Evolutionary conservation across 225 moss, liverwort and hornwort species (phyloP).

Genomic region (Sphagnum contortum): DNA sequence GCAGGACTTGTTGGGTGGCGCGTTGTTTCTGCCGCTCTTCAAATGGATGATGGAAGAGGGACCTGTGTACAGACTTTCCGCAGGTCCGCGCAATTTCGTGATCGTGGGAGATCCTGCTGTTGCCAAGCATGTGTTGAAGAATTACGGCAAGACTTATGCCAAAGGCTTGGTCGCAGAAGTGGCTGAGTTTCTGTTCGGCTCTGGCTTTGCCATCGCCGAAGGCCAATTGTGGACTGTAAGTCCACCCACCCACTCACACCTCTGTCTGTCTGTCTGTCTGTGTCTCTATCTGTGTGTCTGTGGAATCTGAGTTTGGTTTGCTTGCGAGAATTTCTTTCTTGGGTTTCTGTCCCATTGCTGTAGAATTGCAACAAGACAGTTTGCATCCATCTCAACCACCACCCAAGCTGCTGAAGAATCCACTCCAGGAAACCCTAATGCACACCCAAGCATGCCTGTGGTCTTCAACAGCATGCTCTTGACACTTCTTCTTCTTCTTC

Average conservation of each 20-base stretch:
- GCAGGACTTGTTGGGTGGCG: conserved; percentile 85
- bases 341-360: too few relatives aligned
- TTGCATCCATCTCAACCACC: too few relatives aligned
- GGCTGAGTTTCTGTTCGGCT: conserved; percentile 71
- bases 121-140: conserved; percentile 85
- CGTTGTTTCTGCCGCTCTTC: conserved; percentile 88
- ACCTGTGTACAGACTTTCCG: conserved; percentile 82
- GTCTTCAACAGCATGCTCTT: neutral
- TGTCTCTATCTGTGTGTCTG: too few relatives aligned
- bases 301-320: too few relatives aligned
- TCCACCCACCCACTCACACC: neutral
- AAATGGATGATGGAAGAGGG: conserved; percentile 93
- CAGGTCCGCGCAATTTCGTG: conserved; percentile 90
- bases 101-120: conserved; percentile 85
- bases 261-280: too few relatives aligned
- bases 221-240: conserved; percentile 70
- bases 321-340: too few relatives aligned
- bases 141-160: conserved; percentile 61
- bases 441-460: too few relatives aligned
- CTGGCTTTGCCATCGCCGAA: conserved; percentile 90
- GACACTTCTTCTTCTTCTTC: neutral
- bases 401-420: too few relatives aligned
- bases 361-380: too few relatives aligned
- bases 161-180: conserved; percentile 82
- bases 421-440: too few relatives aligned